Base-by-base conservation (phyloP, 148 eudicot species). In the Fagopyrum homotropicum region DNA sequence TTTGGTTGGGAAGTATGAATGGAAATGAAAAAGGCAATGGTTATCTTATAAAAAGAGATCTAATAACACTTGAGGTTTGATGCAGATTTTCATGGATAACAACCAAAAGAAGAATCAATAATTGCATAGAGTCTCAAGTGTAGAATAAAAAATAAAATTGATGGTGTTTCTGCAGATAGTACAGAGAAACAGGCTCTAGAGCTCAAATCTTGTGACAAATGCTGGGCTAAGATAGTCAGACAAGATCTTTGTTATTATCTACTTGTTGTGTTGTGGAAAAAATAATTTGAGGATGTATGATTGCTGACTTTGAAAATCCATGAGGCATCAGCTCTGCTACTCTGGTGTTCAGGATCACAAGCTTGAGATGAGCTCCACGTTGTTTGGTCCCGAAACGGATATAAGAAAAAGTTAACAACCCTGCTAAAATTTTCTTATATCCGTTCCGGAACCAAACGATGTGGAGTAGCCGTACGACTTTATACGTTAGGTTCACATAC, bases 121-220 rank as follows among this genome's bases (percentile, higher is more conserved):
- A 59, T 29, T 1, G 30, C 45, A 22, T 63, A 30, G 1, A 11
- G 40, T 35, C 3, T 30, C 11, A 10, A 63, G 16, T 63, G 44
- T 11, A 29, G 5, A 10, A 30, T 11, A 29, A 1, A 17, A 7
- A 22, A 19, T 17, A 60, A 66, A 29, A 30, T 63, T 35, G 5
- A 66, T 14, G 47, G 15, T 40, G 12, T 40, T 14, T 43, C 5
- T 16, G 35, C 30, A 19, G 71, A 14, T 35, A 43, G 71, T 66
- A 40, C 71, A 66, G 47, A 66, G 45, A 66, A 35, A 9, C 71
- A 35, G 71, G 47, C 71, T 66, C 70, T 35, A 64, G 43, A 64
- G 70, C 30, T 64, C 52, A 49, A 8, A 64, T 35, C n/a, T 30
- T 64, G 35, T 35, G 70, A 35, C 43, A 64, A 64, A 57, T 17